Conservation (phyloP, 1,284 basidiomycete genomes). For the Mycosarcoma mackinlayi region DNA sequence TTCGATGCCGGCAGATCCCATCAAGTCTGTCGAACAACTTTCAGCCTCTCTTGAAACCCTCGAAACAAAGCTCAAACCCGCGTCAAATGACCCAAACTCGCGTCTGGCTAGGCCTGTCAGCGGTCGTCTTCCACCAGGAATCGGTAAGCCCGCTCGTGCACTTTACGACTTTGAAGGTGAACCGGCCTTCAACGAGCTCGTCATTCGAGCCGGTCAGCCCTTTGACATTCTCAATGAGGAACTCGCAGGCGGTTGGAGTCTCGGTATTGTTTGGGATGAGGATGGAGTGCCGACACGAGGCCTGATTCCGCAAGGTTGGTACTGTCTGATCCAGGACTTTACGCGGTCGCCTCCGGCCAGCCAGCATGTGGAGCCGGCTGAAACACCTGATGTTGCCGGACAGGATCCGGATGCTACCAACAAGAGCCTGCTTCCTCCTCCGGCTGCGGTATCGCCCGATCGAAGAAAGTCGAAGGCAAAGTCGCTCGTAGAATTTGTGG, state of each 20-base stretch:
- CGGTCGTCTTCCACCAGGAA: slow-evolving; percentile 24
- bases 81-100: too few relatives aligned
- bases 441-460: slow-evolving; percentile 2
- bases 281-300: slow-evolving; percentile 42
- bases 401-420: neutral
- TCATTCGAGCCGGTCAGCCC: slow-evolving; percentile 44
- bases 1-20: neutral
- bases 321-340: slow-evolving; percentile 55
- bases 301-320: slow-evolving; percentile 58
- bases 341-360: slow-evolving; percentile 32
- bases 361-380: slow-evolving; percentile 11
- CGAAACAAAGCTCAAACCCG: too few relatives aligned
- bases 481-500: neutral
- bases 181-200: slow-evolving; percentile 56
- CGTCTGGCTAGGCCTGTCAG: slow-evolving; percentile 4
- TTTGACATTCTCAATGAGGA: slow-evolving; percentile 59
- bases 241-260: slow-evolving; percentile 58
- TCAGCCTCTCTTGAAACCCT: neutral
- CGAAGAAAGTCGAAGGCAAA: neutral
- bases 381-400: slow-evolving; percentile 2
- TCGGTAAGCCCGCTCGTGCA: slow-evolving; percentile 53
- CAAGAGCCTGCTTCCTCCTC: slow-evolving; percentile 2
- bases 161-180: slow-evolving; percentile 59
- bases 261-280: slow-evolving; percentile 44
- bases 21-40: neutral